Percentiles rank a stretch among this genome's conserved stretches.
Evolutionary conservation across 2,329 filamentous ascomycete species (phyloP).

Genomic region (Ophiostoma montium): DNA sequence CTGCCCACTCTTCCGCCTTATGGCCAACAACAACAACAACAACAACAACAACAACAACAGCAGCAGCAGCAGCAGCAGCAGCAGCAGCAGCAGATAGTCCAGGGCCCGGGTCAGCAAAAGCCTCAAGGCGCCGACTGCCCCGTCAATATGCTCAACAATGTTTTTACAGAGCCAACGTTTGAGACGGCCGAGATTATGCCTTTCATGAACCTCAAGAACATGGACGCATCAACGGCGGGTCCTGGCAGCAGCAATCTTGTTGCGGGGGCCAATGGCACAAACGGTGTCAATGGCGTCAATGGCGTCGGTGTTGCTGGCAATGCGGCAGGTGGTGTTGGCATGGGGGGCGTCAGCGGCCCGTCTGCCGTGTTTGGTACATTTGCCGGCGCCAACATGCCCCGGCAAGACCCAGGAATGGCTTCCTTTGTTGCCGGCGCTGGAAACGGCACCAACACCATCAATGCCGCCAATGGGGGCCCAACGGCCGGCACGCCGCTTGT

Average conservation of each 20-base stretch:
- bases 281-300: background rate
- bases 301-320: background rate
- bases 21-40: background rate
- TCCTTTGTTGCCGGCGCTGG: slow-evolving; percentile 4
- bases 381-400: slow-evolving; percentile 10
- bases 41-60: background rate
- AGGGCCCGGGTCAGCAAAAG: slow-evolving; percentile 4
- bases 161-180: slow-evolving; percentile 25
- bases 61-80: background rate
- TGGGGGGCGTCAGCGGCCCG: background rate
- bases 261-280: background rate
- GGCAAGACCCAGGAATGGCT: slow-evolving; percentile 12
- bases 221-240: background rate
- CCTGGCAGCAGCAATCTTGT: background rate
- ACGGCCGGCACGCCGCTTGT: slow-evolving; percentile 12
- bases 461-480: background rate
- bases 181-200: slow-evolving; percentile 23
- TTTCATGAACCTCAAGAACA: slow-evolving; percentile 12
- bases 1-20: background rate
- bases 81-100: background rate
- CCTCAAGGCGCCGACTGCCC: slow-evolving; percentile 1
- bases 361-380: slow-evolving; percentile 8
- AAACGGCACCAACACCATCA: background rate
- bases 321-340: background rate
- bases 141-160: slow-evolving; percentile 21